Conservation (phyloP, 108 stramenopile genomes). For the Pseudonitzschia multiseries region DNA sequence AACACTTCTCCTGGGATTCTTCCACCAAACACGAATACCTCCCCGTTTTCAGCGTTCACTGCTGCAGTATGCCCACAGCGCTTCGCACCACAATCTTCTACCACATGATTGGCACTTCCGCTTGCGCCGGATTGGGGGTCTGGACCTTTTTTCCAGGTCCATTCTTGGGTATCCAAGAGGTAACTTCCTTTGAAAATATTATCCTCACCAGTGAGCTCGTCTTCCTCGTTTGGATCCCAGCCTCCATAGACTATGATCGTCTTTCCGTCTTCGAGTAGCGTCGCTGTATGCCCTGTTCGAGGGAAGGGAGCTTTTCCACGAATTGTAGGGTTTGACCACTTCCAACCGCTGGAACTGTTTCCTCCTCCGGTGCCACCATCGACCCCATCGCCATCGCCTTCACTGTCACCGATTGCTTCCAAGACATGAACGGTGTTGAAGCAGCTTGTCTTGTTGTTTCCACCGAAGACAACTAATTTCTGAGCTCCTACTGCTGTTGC, state of each 20-base stretch:
- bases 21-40: constrained; percentile 74
- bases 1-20: constrained; percentile 62
- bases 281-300: constrained; percentile 76
- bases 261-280: constrained; percentile 64
- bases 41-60: constrained; percentile 49
- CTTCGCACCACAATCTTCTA: constrained; percentile 31
- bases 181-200: constrained; percentile 74
- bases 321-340: constrained; percentile 68
- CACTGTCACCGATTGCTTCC: constrained; percentile 32
- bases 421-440: constrained; percentile 78
- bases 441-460: constrained; percentile 66
- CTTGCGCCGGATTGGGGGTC: constrained; percentile 33
- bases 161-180: constrained; percentile 68
- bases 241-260: constrained; percentile 86
- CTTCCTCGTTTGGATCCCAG: constrained; percentile 84
- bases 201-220: constrained; percentile 33
- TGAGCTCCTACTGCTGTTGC: constrained; percentile 45
- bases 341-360: constrained; percentile 38
- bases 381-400: neutral
- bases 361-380: neutral
- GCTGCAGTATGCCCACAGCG: constrained; percentile 71
- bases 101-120: constrained; percentile 24
- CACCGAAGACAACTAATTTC: constrained; percentile 79
- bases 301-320: constrained; percentile 61
- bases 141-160: constrained; percentile 72